Percentiles rank a stretch among this genome's conserved stretches.
These are phyloP conservation scores for Pneumocystis murina DNA, from an alignment of 1,139 yeast genomes.

Conservation along the genomic window DNA sequence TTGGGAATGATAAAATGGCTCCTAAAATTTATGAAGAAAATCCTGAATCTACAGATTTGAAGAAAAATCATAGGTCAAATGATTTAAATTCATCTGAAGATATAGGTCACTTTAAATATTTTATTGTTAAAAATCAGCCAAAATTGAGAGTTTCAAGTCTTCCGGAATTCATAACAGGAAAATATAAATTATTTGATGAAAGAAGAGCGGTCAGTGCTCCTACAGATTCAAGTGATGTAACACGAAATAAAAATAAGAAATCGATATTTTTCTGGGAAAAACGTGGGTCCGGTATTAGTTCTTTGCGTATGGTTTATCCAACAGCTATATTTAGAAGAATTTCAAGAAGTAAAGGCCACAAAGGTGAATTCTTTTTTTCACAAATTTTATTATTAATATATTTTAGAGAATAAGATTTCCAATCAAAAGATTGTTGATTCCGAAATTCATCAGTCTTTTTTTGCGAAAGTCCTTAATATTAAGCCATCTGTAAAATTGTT, in stretches of 20 bases:
- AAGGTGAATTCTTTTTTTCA: not conserved
- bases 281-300: not conserved
- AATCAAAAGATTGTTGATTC: constrained; percentile 1
- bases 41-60: not conserved
- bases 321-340: not conserved
- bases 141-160: constrained; percentile 1
- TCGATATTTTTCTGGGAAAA: not conserved
- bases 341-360: not conserved
- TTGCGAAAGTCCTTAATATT: constrained; percentile 11
- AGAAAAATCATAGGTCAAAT: not conserved
- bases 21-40: not conserved
- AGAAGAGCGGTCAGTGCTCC: not conserved
- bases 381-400: not conserved
- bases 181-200: not conserved
- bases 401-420: constrained; percentile 2
- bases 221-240: not conserved
- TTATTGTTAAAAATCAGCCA: not conserved
- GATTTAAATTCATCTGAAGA: not conserved
- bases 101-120: not conserved
- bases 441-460: constrained; percentile 2
- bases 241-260: not conserved
- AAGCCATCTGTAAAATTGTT: constrained; percentile 9
- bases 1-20: not conserved
- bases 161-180: not conserved
- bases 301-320: not conserved